Base-by-base conservation (phyloP, 805 yeast genomes). In the Wickerhamomyces mucosus region DNA sequence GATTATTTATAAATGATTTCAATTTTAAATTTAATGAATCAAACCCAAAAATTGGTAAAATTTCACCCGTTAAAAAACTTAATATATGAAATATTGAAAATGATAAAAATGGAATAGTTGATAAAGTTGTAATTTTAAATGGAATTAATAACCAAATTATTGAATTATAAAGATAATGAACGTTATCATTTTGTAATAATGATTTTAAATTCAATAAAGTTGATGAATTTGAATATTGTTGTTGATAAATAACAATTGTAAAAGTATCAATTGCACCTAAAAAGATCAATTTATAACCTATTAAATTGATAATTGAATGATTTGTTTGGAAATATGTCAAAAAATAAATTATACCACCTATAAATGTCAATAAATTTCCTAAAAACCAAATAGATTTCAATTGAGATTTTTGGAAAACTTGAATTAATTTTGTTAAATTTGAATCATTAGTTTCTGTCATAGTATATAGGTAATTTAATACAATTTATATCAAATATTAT, bases 51-150 rank as follows among this genome's bases (percentile, higher is more conserved):
- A 72, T 61, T 24, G 96, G 95, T 32, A 88, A 61, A 34, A 89
- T 42, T 41, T 66, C 69, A 26, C 74, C 65, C 44, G 79, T 73
- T 33, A 69, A 41, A 60, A 83, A 89, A 14, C 79, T 76, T 48
- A 86, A 61, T 9, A 74, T 75, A 53, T 88, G 96, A 72, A 89
- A 86, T 14, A 76, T 51, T 7, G 96, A 78, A 55, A 80, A 88
- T 35, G 82, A 61, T 28, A 73, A 62, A 50, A 81, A 85, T 34
- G 96, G 94, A 16, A 77, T 53, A 40, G 79, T 59, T 3, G 94
- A 69, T 34, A 82, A 51, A 13, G 26, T 23, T 40, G 72, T 69
- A 10, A 19, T 15, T 37, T 67, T 72, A 28, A 78, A 75, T 42
- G 85, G 69, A 36, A 76, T 51, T 6, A 70, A 40, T 48, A 68